Base-by-base conservation (phyloP, 495 filamentous ascomycete genomes). In the Astrocystis sublimbata region DNA sequence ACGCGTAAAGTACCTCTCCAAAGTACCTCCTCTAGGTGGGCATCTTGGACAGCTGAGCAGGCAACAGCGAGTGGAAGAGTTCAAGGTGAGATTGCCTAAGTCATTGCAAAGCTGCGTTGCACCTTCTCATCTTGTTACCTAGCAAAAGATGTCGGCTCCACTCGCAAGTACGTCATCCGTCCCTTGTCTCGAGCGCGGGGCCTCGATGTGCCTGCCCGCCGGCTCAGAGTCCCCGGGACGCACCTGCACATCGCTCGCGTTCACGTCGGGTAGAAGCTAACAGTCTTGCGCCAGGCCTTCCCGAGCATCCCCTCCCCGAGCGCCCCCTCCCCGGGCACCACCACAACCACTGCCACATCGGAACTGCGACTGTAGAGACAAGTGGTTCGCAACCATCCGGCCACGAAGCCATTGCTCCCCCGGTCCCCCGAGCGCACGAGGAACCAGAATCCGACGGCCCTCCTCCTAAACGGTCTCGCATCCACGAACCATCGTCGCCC, bases 381-480 rank as follows among this genome's bases (percentile, higher is more conserved):
- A 33, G 17, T n/a, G 17, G n/a, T n/a, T 40, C 46, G n/a, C 23
- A 50, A 33, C 26, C 21, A 19, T 2, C 21, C 17, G 35, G 30
- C 7, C 28, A 15, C 23, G 12, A 42, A 19, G 52, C 52, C 31
- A 30, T 30, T 42, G 12, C 5, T 8, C 2, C 51, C 35, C 21
- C 3, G 4, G 30, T n/a, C 17, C 2, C 51, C 35, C 21, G 5
- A 2, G 30, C 23, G 26, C 40, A 36, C 40, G 38, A 54, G n/a
- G 17, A 5, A 49, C 8, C n/a, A 9, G 38, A 47, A 17, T 7
- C 46, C 12, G 47, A 45, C 19, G 17, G n/a, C 55, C 50, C 51
- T 12, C 60, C 15, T 23, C 40, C 13, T 30, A 62, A 62, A 46
- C 60, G 60, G 26, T 31, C 12, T 30, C 60, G 60, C 47, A 13